Conservation (phyloP, 169 alveolate species). For the Eimeria zaria region DNA sequence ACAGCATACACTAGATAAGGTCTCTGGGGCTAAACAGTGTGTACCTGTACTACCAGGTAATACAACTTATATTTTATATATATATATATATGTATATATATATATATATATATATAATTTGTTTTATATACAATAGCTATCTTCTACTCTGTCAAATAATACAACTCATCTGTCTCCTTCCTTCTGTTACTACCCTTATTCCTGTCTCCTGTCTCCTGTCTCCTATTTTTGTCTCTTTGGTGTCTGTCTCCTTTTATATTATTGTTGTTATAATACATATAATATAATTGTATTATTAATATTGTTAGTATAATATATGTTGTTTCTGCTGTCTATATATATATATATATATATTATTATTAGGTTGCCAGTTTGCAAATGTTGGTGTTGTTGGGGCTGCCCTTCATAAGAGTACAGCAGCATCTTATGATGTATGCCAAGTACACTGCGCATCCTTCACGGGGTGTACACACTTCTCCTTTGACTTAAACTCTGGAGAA, state of each 20-base stretch:
- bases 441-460: constrained; percentile 23
- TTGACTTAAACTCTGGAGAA: not conserved
- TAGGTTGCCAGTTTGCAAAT: constrained; percentile 18
- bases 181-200: not conserved
- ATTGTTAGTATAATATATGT: too few relatives aligned
- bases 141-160: too few relatives aligned
- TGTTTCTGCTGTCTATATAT: not conserved
- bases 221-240: too few relatives aligned
- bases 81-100: too few relatives aligned
- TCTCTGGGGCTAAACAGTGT: constrained; percentile 8
- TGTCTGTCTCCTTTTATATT: too few relatives aligned
- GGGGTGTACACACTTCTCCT: constrained; percentile 43
- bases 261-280: too few relatives aligned
- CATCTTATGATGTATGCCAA: constrained; percentile 24
- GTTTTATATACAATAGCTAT: too few relatives aligned
- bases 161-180: not conserved
- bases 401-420: not conserved
- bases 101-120: too few relatives aligned
- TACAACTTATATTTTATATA: too few relatives aligned
- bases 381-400: constrained; percentile 34
- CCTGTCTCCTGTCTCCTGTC: too few relatives aligned
- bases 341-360: too few relatives aligned
- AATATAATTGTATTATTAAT: too few relatives aligned
- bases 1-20: constrained; percentile 15
- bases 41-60: constrained; percentile 24